These are phyloP conservation scores for Aaosphaeria arxii DNA, from an alignment of 2,329 filamentous ascomycete genomes.

Conservation along the genomic window DNA sequence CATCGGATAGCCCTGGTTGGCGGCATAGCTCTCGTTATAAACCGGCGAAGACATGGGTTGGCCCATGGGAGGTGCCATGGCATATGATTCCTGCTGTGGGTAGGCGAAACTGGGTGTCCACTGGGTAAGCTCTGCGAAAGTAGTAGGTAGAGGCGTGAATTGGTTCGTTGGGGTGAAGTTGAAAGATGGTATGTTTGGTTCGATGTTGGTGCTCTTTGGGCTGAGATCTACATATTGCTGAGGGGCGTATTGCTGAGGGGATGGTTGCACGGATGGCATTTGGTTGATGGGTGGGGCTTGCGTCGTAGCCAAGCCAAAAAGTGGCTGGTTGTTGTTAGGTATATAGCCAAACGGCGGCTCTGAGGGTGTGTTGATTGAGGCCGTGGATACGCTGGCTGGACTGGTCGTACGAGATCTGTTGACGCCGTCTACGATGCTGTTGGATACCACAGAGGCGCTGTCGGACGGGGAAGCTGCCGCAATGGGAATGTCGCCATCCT, in stretches of 20 bases:
- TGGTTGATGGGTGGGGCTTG: constrained; percentile 18
- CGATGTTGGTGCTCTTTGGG: constrained; percentile 24
- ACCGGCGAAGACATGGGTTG: constrained; percentile 25
- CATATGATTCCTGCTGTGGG: constrained; percentile 23
- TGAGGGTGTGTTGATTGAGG: constrained; percentile 36
- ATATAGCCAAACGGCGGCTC: constrained; percentile 39
- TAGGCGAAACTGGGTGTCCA: constrained; percentile 37
- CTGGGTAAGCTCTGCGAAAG: constrained; percentile 34
- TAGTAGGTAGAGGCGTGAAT: constrained; percentile 32
- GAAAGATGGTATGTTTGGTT: constrained; percentile 25
- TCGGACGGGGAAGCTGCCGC: constrained; percentile 48
- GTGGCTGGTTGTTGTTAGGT: constrained; percentile 26
- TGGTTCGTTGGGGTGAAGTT: constrained; percentile 25
- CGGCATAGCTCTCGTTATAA: constrained; percentile 34
- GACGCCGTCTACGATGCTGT: constrained; percentile 40
- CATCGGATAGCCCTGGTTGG: constrained; percentile 34
- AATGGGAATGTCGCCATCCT: constrained; percentile 51
- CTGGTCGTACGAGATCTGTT: constrained; percentile 46
- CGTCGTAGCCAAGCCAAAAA: constrained; percentile 24
- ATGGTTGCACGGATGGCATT: constrained; percentile 18
- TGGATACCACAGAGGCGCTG: constrained; percentile 37
- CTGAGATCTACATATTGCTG: constrained; percentile 27
- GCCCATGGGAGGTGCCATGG: constrained; percentile 16
- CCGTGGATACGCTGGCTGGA: constrained; percentile 39
- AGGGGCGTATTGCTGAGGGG: constrained; percentile 20